These are phyloP conservation scores for Cinchona pubescens DNA, from an alignment of 257 asterid genomes.

Conservation along the genomic window DNA sequence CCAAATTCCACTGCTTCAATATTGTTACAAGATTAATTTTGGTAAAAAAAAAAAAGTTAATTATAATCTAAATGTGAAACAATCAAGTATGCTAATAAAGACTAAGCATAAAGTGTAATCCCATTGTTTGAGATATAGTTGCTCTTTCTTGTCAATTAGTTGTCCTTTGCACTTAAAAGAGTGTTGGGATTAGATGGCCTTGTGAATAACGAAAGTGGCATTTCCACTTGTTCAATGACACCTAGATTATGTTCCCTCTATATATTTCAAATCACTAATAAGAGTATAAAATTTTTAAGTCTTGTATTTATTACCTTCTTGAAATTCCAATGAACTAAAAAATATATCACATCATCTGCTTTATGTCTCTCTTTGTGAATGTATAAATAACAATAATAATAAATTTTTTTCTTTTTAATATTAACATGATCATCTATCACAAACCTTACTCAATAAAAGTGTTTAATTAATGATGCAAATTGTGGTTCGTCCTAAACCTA, in stretches of 20 bases:
- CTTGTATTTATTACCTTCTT: conserved; percentile 1
- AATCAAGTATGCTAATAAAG: conserved; percentile 28
- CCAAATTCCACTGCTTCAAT: conserved; percentile 3
- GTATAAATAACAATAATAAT: no score
- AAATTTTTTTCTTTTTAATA: background rate
- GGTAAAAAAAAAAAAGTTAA: background rate
- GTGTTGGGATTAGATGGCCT: conserved; percentile 38
- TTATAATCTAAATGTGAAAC: conserved; percentile 1
- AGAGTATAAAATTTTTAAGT: conserved; percentile 1
- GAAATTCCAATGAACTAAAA: background rate
- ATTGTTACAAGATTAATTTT: background rate
- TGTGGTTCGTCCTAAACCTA: conserved; percentile 3
- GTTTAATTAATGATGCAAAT: conserved; percentile 4
- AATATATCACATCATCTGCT: background rate
- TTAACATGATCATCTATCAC: background rate
- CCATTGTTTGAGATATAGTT: conserved; percentile 37
- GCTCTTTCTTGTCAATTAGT: conserved; percentile 54
- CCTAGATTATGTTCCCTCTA: conserved; percentile 50
- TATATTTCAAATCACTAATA: conserved; percentile 30
- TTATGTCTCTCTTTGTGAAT: background rate
- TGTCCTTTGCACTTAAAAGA: conserved; percentile 32
- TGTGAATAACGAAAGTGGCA: conserved; percentile 34
- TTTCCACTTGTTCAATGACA: conserved; percentile 46
- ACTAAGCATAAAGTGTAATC: conserved; percentile 30
- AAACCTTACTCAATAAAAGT: background rate